phyloP scores from a whole-genome alignment of 352 stramenopile genomes.

The Globisporangium uncinulatum region DNA sequence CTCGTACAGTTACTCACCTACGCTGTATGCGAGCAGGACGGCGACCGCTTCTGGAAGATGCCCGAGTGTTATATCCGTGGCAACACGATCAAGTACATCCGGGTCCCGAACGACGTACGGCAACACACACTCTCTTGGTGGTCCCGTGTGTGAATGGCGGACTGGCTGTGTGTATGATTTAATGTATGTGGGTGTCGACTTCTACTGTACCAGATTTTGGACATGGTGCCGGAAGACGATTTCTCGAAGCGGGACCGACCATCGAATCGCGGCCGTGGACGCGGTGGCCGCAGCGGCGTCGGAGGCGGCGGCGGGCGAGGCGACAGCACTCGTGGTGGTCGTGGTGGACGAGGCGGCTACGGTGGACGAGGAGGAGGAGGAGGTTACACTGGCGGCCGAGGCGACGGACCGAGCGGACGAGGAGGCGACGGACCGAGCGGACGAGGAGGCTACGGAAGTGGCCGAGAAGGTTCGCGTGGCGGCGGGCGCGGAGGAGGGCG shows the following conservation, averaged over 20 bases:
- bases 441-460: neutral
- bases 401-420: slow-evolving; percentile 11
- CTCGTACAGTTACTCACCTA: neutral
- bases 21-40: slow-evolving; percentile 59
- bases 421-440: slow-evolving; percentile 4
- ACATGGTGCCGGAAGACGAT: slow-evolving; percentile 95
- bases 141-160: neutral
- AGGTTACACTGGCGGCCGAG: slow-evolving; percentile 17
- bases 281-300: slow-evolving; percentile 51
- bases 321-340: slow-evolving; percentile 17
- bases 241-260: slow-evolving; percentile 78
- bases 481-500: slow-evolving; percentile 14
- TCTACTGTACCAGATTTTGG: slow-evolving; percentile 61
- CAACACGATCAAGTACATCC: slow-evolving; percentile 98
- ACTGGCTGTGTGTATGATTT: neutral
- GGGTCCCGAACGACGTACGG: slow-evolving; percentile 93
- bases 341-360: slow-evolving; percentile 28
- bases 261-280: slow-evolving; percentile 63
- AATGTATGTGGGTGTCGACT: neutral
- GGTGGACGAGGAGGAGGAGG: slow-evolving; percentile 33
- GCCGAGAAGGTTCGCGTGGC: slow-evolving; percentile 6
- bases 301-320: slow-evolving; percentile 18
- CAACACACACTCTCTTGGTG: neutral
- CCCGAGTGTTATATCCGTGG: slow-evolving; percentile 98
- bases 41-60: slow-evolving; percentile 98